Percentiles rank a stretch among this genome's conserved stretches.
phyloP scores from a whole-genome alignment of 148 eudicot genomes.

The Linanthus parryae region DNA sequence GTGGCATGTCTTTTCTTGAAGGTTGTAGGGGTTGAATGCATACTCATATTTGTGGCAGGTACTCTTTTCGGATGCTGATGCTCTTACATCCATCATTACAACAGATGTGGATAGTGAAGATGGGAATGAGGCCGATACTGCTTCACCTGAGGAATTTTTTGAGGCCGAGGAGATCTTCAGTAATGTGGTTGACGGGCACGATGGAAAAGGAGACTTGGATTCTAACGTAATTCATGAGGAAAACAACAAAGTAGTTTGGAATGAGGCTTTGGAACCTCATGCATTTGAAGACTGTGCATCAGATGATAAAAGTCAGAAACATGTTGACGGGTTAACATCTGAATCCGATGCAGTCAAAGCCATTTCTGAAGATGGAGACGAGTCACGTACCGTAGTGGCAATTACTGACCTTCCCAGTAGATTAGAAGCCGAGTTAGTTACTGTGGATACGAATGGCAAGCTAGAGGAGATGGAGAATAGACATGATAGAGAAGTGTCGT shows the following conservation, averaged over 20 bases:
- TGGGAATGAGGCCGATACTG: conserved; percentile 46
- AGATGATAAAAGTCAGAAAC: conserved; percentile 40
- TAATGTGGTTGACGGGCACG: conserved; percentile 52
- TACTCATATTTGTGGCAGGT: conserved; percentile 59
- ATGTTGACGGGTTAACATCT: conserved; percentile 15
- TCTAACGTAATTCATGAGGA: conserved; percentile 28
- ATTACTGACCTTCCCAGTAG: conserved; percentile 20
- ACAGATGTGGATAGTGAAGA: conserved; percentile 42
- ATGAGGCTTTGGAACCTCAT: conserved; percentile 51
- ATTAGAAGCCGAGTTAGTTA: conserved; percentile 21
- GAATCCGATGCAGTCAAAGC: conserved; percentile 32
- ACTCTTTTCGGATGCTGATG: conserved; percentile 68
- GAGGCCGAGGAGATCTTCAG: conserved; percentile 93
- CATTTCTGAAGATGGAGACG: conserved; percentile 39
- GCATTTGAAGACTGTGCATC: conserved; percentile 60
- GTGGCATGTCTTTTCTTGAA: conserved; percentile 7
- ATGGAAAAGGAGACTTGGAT: conserved; percentile 41
- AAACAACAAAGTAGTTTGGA: conserved; percentile 23
- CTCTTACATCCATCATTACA: conserved; percentile 40
- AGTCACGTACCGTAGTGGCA: conserved; percentile 19
- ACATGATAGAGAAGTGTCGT: conserved; percentile 30
- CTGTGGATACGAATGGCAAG: conserved; percentile 11
- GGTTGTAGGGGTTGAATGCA: conserved; percentile 32
- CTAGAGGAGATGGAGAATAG: conserved; percentile 32
- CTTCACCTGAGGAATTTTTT: conserved; percentile 77